Percentiles rank a stretch among this genome's conserved stretches.
Evolutionary conservation across 148 eudicot genomes (phyloP).

Genomic region (Fagopyrum homotropicum): DNA sequence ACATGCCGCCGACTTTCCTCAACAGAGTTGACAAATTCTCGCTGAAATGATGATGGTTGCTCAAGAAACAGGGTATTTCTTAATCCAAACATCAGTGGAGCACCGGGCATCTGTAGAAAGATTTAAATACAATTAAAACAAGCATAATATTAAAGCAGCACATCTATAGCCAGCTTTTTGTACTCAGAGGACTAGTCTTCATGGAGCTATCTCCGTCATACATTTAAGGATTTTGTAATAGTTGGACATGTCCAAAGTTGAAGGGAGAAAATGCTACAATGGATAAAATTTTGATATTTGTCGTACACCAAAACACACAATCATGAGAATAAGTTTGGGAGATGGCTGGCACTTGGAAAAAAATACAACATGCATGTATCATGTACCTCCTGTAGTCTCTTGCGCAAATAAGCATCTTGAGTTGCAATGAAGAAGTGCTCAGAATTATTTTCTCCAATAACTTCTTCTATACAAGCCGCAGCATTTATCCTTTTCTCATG

Average conservation of each 20-base stretch:
- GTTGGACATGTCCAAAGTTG: not conserved
- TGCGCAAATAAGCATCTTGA: conserved; percentile 66
- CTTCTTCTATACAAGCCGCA: conserved; percentile 56
- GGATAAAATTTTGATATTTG: too few species aligned
- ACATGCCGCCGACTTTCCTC: conserved; percentile 7
- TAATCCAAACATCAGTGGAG: conserved; percentile 70
- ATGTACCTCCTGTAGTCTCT: conserved; percentile 23
- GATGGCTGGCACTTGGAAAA: not conserved
- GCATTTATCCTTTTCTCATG: conserved; percentile 80
- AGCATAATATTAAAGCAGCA: not conserved
- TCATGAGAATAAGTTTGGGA: too few species aligned
- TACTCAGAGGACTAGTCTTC: not conserved
- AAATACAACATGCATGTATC: not conserved
- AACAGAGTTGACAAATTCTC: conserved; percentile 5
- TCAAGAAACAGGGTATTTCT: conserved; percentile 69
- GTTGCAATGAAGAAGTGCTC: conserved; percentile 93
- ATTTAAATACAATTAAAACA: not conserved
- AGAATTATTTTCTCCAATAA: conserved; percentile 58
- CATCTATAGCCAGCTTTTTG: not conserved
- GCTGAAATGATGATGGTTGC: conserved; percentile 19
- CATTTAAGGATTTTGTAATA: not conserved
- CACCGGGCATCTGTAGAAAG: conserved; percentile 57
- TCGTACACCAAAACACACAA: too few species aligned
- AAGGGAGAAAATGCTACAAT: not conserved
- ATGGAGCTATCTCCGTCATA: not conserved